Evolutionary conservation across 1,284 basidiomycete species (phyloP).

Genomic region (Ceraceosorus guamensis): DNA sequence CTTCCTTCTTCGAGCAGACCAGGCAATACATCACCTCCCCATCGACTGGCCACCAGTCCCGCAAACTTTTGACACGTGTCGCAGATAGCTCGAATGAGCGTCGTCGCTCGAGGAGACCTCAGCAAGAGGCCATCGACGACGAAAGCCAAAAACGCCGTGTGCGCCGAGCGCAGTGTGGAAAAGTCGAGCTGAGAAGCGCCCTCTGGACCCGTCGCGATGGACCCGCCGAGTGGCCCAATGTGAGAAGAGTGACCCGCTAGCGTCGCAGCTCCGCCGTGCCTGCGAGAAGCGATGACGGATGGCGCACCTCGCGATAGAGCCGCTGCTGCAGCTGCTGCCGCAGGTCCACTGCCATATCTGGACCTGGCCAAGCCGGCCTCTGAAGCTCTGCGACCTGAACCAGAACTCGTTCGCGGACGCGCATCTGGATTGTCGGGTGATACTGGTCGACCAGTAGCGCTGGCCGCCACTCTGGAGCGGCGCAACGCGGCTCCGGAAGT

Average conservation of each 20-base stretch:
- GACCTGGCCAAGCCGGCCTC: no score
- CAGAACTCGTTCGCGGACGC: no score
- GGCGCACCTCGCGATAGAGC: no score
- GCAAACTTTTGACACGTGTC: slow-evolving; percentile 70
- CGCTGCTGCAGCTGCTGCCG: no score
- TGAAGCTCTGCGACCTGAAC: no score
- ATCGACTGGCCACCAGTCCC: slow-evolving; percentile 67
- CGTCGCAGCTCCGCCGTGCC: not conserved
- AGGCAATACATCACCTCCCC: slow-evolving; percentile 84
- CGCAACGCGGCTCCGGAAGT: no score
- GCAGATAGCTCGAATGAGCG: slow-evolving; percentile 62
- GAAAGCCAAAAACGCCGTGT: slow-evolving; percentile 71
- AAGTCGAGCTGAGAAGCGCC: slow-evolving; percentile 56
- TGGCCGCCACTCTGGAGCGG: no score
- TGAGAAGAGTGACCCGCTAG: not conserved
- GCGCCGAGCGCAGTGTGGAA: slow-evolving; percentile 69
- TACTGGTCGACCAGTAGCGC: no score
- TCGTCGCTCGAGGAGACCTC: slow-evolving; percentile 58
- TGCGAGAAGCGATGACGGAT: not conserved
- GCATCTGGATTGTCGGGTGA: no score
- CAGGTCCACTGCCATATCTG: no score
- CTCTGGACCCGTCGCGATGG: not conserved
- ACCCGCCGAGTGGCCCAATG: not conserved
- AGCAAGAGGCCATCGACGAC: slow-evolving; percentile 72
- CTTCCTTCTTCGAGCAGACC: slow-evolving; percentile 72